Evolutionary conservation across 495 filamentous ascomycete genomes (phyloP).

Genomic region (Venustampulla echinocandica): DNA sequence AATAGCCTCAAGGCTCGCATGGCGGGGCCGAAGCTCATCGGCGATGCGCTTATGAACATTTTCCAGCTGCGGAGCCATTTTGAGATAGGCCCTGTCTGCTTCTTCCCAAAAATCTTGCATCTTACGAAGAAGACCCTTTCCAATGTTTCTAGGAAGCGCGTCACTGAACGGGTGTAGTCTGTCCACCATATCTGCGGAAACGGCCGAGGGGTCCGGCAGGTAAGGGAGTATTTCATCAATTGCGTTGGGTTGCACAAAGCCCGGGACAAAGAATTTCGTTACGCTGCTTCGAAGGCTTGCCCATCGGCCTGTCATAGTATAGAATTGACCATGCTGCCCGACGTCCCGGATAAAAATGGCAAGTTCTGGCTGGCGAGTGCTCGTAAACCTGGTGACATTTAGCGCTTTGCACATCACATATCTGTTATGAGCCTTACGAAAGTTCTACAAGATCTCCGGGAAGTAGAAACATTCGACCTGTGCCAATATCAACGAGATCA

Average conservation of each 20-base stretch:
- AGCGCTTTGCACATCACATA: neutral
- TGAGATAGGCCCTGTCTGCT: constrained; percentile 43
- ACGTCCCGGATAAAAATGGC: constrained; percentile 62
- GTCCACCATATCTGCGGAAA: constrained; percentile 33
- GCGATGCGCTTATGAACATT: constrained; percentile 38
- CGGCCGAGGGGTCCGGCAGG: constrained; percentile 44
- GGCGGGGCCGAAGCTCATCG: constrained; percentile 35
- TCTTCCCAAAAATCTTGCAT: constrained; percentile 44
- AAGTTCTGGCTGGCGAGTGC: constrained; percentile 40
- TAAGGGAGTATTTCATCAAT: constrained; percentile 52
- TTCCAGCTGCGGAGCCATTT: constrained; percentile 43
- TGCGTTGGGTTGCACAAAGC: constrained; percentile 49
- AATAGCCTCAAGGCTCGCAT: constrained; percentile 56
- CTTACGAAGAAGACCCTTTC: constrained; percentile 38
- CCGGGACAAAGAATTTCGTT: constrained; percentile 54
- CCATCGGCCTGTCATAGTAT: constrained; percentile 66
- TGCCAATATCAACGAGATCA: constrained; percentile 30
- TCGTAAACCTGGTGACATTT: constrained; percentile 16
- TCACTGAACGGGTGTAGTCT: constrained; percentile 38
- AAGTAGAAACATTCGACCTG: constrained; percentile 36
- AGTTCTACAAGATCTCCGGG: constrained; percentile 70
- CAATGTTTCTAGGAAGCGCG: constrained; percentile 44
- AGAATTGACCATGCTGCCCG: constrained; percentile 58
- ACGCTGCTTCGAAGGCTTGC: constrained; percentile 38
- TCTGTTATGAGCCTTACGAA: constrained; percentile 29